Base-by-base conservation (phyloP, 1,284 basidiomycete species). In the Wallemia hederae region DNA sequence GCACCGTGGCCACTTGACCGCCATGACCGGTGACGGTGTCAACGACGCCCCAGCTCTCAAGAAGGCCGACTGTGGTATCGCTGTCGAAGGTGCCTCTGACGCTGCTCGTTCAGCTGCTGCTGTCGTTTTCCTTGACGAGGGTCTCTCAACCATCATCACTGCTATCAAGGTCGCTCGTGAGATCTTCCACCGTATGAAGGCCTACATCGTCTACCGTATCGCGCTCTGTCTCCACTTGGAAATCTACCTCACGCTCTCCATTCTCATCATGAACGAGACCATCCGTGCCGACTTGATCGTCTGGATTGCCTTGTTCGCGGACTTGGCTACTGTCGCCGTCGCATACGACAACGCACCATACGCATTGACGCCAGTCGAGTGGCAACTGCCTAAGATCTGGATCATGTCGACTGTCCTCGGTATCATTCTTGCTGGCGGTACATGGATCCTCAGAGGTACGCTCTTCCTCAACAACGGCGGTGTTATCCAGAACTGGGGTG, bases 111-210 rank as follows among this genome's bases (percentile, higher is more conserved):
- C 86, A 74, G 89, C 89, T 63, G 88, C 88, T 67, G 88, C 92
- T 74, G 91, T 94, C 70, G 89, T 94, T 67, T 76, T 94, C 65
- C 89, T 85, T 65, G 88, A 94, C 72, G 87, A 87, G 63, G 89
- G 89, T 81, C 81, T 94, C 60, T 91, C 88, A 60, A 92, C 89
- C 71, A 94, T 94, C 71, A 85, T 92, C 66, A 87, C 91, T 74
- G 87, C 89, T 72, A 94, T 94, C 72, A 84, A 86, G 68, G 85
- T 85, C 66, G 90, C 88, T 59, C 87, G 89, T 77, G 75, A 89
- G 73, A 91, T 94, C 73, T 94, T 94, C 84, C 88, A 91, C 72
- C 84, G 89, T 74, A 92, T 94, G 88, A 76, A 87, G 68, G 91
- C 90, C 79, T 92, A 92, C 76, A 66, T 69, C 33, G 64, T 69